These are phyloP conservation scores for Plasmodium sp. DNA, from an alignment of 169 alveolate species.

Conservation along the genomic window DNA sequence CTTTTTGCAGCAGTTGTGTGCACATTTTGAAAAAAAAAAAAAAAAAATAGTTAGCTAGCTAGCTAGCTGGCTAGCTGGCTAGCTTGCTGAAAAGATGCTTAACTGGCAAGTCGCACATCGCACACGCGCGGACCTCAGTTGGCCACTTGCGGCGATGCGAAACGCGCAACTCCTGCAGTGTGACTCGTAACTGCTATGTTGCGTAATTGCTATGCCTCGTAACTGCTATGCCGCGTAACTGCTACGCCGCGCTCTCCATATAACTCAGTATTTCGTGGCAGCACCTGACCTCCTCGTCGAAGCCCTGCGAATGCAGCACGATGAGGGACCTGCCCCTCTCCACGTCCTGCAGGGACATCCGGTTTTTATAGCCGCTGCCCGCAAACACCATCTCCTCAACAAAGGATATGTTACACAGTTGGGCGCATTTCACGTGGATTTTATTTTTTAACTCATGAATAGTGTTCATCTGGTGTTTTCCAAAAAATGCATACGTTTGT, in stretches of 20 bases:
- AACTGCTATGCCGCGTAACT: neutral
- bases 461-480: neutral
- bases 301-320: constrained; percentile 9
- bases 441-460: constrained; percentile 39
- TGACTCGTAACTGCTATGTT: too few relatives aligned
- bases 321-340: constrained; percentile 26
- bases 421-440: constrained; percentile 18
- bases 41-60: neutral
- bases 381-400: constrained; percentile 46
- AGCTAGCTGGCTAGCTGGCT: neutral
- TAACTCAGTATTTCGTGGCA: constrained; percentile 28
- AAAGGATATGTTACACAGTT: constrained; percentile 27
- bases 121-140: neutral
- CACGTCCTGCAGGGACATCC: constrained; percentile 14
- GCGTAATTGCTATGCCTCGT: too few relatives aligned
- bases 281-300: constrained; percentile 34
- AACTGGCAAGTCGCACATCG: neutral
- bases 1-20: neutral
- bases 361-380: constrained; percentile 14
- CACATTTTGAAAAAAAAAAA: neutral
- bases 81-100: neutral
- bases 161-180: neutral
- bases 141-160: neutral
- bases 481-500: constrained; percentile 29
- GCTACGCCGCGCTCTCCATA: neutral